Base-by-base conservation (phyloP, 2,329 filamentous ascomycete species). In the Xylariales sp. region DNA sequence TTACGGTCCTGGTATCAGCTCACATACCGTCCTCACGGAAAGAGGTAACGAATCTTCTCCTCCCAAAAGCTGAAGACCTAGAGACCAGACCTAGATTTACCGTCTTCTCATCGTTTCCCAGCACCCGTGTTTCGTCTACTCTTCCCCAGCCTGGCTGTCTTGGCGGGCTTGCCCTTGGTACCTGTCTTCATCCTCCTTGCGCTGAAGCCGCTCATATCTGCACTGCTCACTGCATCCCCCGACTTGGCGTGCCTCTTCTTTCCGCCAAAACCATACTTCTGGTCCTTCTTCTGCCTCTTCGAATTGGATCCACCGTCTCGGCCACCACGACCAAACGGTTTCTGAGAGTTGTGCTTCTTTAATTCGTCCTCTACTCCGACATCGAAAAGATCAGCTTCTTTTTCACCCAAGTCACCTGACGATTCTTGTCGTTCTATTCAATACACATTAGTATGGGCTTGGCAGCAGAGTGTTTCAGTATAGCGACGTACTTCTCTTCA, bases 221-320 rank as follows among this genome's bases (percentile, higher is more conserved):
- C 84, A 34, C 82, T 89, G 50, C 87, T 94, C 47, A 76, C 61
- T 36, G 90, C 89, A 65, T 96, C 90, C 52, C 88, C 88, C 46
- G 89, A 95, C 79, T 98, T 98, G 43, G 76, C 68, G 61, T 89
- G 82, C 42, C 85, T 76, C 76, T 98, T 98, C 80, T 95, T 96
- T 54, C 93, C 93, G 46, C 93, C 93, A 58, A 91, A 95, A 18
- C 93, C 93, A 62, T 84, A 97, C 70, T 95, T 96, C 51, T 86
- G 78, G 61, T 98, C 84, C 73, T 94, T 95, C 81, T 95, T 95
- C 62, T 86, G 79, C 46, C 93, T 84, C 73, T 97, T 97, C 49
- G 62, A 56, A 59, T 82, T 85, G 19, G 69, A 64, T 18, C 57
- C 60, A 28, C 61, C 57, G 28, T 53, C 54, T 27, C 56, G 56